Percentiles rank a stretch among this genome's conserved stretches.
These are phyloP conservation scores for Citrullus colocynthis DNA, from an alignment of 306 rosid species.

Conservation along the genomic window DNA sequence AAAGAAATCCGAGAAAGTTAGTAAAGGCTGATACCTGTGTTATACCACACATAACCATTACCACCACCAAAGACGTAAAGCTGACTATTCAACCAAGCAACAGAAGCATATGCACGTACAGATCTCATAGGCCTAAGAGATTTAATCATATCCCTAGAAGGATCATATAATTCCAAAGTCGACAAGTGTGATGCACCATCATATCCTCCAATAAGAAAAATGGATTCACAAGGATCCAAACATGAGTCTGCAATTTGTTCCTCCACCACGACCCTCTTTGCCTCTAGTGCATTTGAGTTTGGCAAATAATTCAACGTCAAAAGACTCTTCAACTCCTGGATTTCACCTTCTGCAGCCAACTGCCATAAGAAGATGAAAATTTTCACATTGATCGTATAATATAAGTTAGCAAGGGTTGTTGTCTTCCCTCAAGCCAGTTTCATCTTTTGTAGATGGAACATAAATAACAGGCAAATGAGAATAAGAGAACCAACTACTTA, in stretches of 20 bases:
- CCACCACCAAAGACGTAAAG: slow-evolving; percentile 38
- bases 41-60: slow-evolving; percentile 30
- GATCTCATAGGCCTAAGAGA: slow-evolving; percentile 27
- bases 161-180: slow-evolving; percentile 42
- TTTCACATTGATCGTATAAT: slow-evolving; percentile 7
- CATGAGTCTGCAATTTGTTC: slow-evolving; percentile 16
- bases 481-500: not conserved
- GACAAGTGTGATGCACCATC: slow-evolving; percentile 45
- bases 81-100: slow-evolving; percentile 32
- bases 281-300: slow-evolving; percentile 12
- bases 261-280: slow-evolving; percentile 14
- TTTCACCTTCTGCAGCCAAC: slow-evolving; percentile 35
- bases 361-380: slow-evolving; percentile 17
- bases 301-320: slow-evolving; percentile 17
- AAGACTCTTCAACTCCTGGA: slow-evolving; percentile 32
- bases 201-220: slow-evolving; percentile 61
- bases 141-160: slow-evolving; percentile 32
- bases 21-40: slow-evolving; percentile 28
- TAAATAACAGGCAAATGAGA: not conserved
- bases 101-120: slow-evolving; percentile 32
- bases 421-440: not conserved
- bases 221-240: slow-evolving; percentile 44
- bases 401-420: not conserved
- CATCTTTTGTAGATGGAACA: not conserved
- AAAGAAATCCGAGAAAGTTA: slow-evolving; percentile 7